Evolutionary conservation across 176 grass and related monocot species (phyloP).

Genomic region (Oryza coarctata): DNA sequence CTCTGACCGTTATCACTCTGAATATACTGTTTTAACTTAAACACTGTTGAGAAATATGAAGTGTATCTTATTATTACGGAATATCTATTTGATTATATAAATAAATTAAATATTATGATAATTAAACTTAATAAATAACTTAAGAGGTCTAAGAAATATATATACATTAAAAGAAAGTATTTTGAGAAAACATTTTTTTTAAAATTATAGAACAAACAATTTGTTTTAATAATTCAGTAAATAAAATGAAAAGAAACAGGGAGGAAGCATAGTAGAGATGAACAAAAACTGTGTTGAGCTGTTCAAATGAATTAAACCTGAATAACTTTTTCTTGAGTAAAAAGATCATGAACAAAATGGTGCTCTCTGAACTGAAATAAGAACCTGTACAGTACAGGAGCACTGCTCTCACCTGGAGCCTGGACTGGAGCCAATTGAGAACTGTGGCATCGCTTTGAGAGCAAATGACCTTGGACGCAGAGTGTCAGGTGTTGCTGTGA

Average conservation of each 20-base stretch:
- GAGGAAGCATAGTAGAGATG: not conserved
- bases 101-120: too few species aligned
- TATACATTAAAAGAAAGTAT: too few species aligned
- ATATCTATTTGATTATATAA: too few species aligned
- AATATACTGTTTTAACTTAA: not conserved
- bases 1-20: not conserved
- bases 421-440: not conserved
- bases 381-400: not conserved
- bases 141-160: too few species aligned
- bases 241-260: too few species aligned
- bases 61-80: too few species aligned
- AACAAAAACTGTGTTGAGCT: not conserved
- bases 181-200: too few species aligned
- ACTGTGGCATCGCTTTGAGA: not conserved
- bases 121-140: too few species aligned
- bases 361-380: not conserved
- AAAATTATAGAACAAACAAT: too few species aligned
- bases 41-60: not conserved
- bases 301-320: not conserved
- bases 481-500: constrained; percentile 9
- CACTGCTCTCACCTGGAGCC: not conserved
- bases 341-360: not conserved
- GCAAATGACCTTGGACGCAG: constrained; percentile 19
- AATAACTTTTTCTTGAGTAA: not conserved
- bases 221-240: too few species aligned